Base-by-base conservation (phyloP, 805 yeast species). In the Sugiyamaella marilandica region DNA sequence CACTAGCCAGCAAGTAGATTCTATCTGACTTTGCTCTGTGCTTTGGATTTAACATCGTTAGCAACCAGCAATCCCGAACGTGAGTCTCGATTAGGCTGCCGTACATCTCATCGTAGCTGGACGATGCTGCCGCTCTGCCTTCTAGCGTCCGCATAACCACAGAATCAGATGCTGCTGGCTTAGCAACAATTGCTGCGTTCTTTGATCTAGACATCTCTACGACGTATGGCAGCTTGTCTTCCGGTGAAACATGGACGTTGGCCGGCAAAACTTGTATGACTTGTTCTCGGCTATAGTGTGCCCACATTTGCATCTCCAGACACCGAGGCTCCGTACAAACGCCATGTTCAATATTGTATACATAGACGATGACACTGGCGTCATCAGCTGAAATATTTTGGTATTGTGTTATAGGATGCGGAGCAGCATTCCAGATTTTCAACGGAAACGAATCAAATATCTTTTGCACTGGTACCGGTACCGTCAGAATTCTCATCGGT, bases 401-500 rank as follows among this genome's bases (percentile, higher is more conserved):
- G 13, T 5, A 19, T 11, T 21, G 7, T 16, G 9, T 46, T 34
- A 37, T 47, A 13, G 57, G 45, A 11, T 47, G 51, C 13, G 24
- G 45, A 14, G 57, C 47, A 10, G 61, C 48, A 11, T 51, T 60
- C 55, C 31, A 56, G 13, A 61, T 55, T 9, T 46, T 47, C 43
- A 69, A 52, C 2, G 73, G 73, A 43, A 69, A 69, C 35, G 32
- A 21, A 47, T 68, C 70, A 50, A 69, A 68, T n/a, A 67, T 51
- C 31, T 45, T 50, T 35, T 61, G 55, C 2, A 68, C 62, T 0
- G 60, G 56, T 19, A 45, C 59, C 0, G 72, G 72, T 2, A 69
- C 67, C 44, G 50, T 56, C 64, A 62, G 44, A 55, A 45, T 46
- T 57, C 49, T 44, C 59, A 14, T 52, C 29, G 31, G 34, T 13